Evolutionary conservation across 192 early-diverging fungal genomes (phyloP).

Genomic region (Blastocladiella britannica): DNA sequence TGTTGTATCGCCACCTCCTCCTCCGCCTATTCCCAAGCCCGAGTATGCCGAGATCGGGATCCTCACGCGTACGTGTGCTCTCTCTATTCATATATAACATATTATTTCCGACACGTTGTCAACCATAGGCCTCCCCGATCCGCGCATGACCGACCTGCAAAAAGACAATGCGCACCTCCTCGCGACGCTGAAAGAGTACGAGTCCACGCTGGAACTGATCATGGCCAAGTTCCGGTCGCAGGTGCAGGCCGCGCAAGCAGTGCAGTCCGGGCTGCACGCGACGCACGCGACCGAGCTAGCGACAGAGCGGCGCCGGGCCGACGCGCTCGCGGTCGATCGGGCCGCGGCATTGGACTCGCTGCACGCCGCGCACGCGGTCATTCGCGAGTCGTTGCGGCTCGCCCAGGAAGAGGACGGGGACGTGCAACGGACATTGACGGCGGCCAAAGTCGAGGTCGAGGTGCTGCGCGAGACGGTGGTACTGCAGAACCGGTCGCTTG

Average conservation of each 20-base stretch:
- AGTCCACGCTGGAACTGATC: conserved; percentile 26
- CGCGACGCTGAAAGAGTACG: conserved; percentile 28
- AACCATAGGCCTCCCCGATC: not conserved
- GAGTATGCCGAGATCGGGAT: not conserved
- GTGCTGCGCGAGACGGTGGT: not conserved
- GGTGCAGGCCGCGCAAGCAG: conserved; percentile 4
- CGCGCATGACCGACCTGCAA: conserved; percentile 12
- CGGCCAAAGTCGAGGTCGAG: not conserved
- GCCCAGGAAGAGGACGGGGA: not conserved
- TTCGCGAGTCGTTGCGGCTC: not conserved
- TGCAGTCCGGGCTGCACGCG: not conserved
- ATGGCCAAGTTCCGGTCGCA: conserved; percentile 29
- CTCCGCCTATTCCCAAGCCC: not conserved
- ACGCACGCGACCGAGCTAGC: not conserved
- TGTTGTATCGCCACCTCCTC: not conserved
- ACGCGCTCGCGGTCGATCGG: not conserved
- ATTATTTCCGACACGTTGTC: not conserved
- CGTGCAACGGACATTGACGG: not conserved
- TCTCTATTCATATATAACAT: too few relatives aligned
- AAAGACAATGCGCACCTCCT: conserved; percentile 23
- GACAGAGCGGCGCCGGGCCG: not conserved
- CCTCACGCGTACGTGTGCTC: not conserved
- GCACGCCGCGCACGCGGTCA: not conserved
- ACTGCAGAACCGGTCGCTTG: too few relatives aligned
- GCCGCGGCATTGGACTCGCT: not conserved